Base-by-base conservation (phyloP, 2,329 filamentous ascomycete species). In the Neocatenulostroma microsporum region DNA sequence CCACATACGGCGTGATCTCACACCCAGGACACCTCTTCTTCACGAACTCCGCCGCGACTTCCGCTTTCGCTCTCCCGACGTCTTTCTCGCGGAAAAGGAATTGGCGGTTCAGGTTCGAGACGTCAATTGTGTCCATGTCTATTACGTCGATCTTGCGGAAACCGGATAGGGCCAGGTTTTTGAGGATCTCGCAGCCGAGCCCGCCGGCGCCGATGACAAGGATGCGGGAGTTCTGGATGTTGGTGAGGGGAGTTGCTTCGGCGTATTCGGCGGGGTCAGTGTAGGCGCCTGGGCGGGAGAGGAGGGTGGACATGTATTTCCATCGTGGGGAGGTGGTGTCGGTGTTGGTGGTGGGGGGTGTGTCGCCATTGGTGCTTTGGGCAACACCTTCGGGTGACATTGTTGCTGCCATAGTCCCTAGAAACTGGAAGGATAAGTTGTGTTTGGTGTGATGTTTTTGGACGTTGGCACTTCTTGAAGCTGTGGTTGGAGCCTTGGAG, bases 61-160 rank as follows among this genome's bases (percentile, higher is more conserved):
- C 85, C 33, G 93, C 91, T 65, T 98, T 98, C 49, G 75, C 84
- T 55, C 86, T 89, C 24, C 93, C 91, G 19, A 98, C 89, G 60
- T 98, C 91, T 42, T 78, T 71, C 51, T 88, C 76, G 15, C 91
- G 84, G 64, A 98, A 98, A 41, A 98, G 77, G 57, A 98, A 98
- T 55, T 98, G 91, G 27, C 91, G 82, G 63, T 98, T 98, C 15
- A 98, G 74, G 60, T 98, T 98, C 34, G 88, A 95, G 42, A 98
- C 89, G 57, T 98, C 91, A 61, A 98, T 98, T 1, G 89, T 98
- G 62, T 98, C 87, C 91, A 98, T 98, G 65, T 98, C 91, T 53
- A 98, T 96, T 41, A 98, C 91, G 67, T 98, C 87, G 49, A 98
- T 95, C 55, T 94, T 78, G 62, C 84, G 93, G 69, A 98, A 98